Evolutionary conservation across 352 stramenopile species (phyloP), one percentile per base, ranked within the genome.

Genomic region (Phytophthora capsici): DNA sequence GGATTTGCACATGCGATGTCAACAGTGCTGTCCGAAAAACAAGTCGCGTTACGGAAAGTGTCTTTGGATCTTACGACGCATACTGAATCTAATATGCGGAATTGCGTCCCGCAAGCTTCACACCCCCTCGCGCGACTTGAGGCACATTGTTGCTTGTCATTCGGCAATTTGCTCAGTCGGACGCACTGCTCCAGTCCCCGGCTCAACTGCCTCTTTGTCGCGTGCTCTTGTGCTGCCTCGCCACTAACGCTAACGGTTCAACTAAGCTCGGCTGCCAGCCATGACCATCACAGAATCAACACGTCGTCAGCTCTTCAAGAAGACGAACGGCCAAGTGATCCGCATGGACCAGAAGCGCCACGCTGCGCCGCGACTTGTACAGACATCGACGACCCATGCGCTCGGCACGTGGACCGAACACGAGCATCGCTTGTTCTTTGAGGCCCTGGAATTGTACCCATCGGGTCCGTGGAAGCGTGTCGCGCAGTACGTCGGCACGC

Each of bases 381-480:
- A 25, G 23, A 23, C 43, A 12, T 13, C 20, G 6, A 2, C 43
- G n/a, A 14, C 40, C 6, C 16, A 44, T 50, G 30, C 51, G 9
- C 30, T 58, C 10, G 65, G 65, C 46, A 73, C 62, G 30, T 75
- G 66, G 66, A 75, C 61, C 1, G 28, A 53, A 10, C 40, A 63
- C 13, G 66, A 75, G 43, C 66, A 75, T 45, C 22, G 65, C 6
- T 63, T 60, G 44, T 75, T 75, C 55, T 56, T 75, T 14, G 54
- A 66, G 43, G 66, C 40, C 0, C 49, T 75, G 26, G 61, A 80
- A 19, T 51, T 77, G 57, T 84, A 79, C 50, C 78, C 78, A 20
- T 73, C 63, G 0, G 77, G 79, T 10, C 77, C 79, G 38, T 88
- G 74, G 77, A 84, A 84, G 37, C 58, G 57, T 10, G 68, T 86